A percentile compares a stretch with the other conserved stretches of the same genome.
Conservation (phyloP, 345 rosid genomes). For the Syzygium aqueum region DNA sequence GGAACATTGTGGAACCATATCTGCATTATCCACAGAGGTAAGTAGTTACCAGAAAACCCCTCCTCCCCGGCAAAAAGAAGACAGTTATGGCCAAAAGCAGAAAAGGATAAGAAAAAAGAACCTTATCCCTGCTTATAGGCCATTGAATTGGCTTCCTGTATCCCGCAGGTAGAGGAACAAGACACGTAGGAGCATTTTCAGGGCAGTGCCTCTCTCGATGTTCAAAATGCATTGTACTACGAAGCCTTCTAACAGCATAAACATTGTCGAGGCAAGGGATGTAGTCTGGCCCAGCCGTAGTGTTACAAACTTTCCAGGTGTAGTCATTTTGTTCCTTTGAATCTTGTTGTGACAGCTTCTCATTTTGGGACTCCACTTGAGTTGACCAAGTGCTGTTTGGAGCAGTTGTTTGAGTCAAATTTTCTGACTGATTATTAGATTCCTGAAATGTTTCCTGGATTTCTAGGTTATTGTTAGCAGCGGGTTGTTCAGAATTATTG, state of each 20-base stretch:
- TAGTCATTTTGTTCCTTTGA: slow-evolving; percentile 24
- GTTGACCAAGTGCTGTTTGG: slow-evolving; percentile 71
- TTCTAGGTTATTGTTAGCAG: slow-evolving; percentile 22
- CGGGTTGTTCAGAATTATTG: slow-evolving; percentile 9
- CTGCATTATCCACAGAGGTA: slow-evolving; percentile 18
- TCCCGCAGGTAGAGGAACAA: slow-evolving; percentile 77
- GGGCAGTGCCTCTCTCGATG: slow-evolving; percentile 97
- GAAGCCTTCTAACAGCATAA: slow-evolving; percentile 67
- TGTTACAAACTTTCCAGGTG: slow-evolving; percentile 77
- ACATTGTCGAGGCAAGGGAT: slow-evolving; percentile 94
- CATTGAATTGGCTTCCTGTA: slow-evolving; percentile 59
- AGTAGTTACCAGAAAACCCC: neutral
- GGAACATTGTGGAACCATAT: slow-evolving; percentile 67
- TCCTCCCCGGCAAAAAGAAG: neutral
- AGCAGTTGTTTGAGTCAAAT: slow-evolving; percentile 50
- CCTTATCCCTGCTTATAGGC: slow-evolving; percentile 76
- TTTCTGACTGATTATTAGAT: slow-evolving; percentile 48
- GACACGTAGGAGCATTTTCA: slow-evolving; percentile 66
- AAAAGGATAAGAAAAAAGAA: neutral
- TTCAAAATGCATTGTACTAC: slow-evolving; percentile 58
- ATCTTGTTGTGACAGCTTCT: slow-evolving; percentile 55
- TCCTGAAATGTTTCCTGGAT: slow-evolving; percentile 32
- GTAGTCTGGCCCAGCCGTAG: slow-evolving; percentile 83
- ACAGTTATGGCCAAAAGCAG: neutral
- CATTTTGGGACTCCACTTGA: slow-evolving; percentile 85